Base-by-base conservation (phyloP, 768 basidiomycete genomes). In the Russula abietina region DNA sequence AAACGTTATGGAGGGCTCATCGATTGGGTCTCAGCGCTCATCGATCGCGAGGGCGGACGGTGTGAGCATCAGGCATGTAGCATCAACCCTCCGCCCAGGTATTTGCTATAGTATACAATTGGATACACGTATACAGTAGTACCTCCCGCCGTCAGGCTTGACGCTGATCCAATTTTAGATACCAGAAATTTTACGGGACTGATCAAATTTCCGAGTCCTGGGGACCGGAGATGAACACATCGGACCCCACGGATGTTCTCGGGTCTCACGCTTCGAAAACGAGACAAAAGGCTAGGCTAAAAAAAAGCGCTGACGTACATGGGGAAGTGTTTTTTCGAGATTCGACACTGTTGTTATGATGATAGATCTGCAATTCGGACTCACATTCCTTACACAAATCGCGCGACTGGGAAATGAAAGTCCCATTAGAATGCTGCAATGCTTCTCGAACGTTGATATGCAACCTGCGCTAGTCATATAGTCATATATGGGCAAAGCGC, bases 1-100 rank as follows among this genome's bases (percentile, higher is more conserved):
- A 53, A 55, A 8, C 60, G 54, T 56, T 64, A 58, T 43, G 48
- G 36, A 2, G 62, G 58, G 19, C 0, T 60, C 26, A 14, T 64
- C 26, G 41, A 64, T 53, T 64, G n/a, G n/a, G n/a, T n/a, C n/a
- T n/a, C n/a, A n/a, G n/a, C n/a, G 19, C 0, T 60, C 26, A 14
- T 64, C 26, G 41, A 64, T 53, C 60, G 49, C 22, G 16, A 51
- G 10, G 41, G 28, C 32, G 56, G 33, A 8, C 51, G 2, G 62
- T 51, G 39, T 51, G 53, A 56, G 28, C 52, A 17, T 10, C 30
- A 7, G 10, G 8, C 7, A n/a, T 49, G 17, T 43, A 43, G 26
- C 16, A 16, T 30, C 19, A 30, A 33, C 39, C 41, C 22, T 48
- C 45, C 10, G 17, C 14, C 19, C 22, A 26, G 24, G 26, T 49